Base-by-base conservation (phyloP, 176 grass and related monocot genomes). In the Bolboschoenus planiculmis region DNA sequence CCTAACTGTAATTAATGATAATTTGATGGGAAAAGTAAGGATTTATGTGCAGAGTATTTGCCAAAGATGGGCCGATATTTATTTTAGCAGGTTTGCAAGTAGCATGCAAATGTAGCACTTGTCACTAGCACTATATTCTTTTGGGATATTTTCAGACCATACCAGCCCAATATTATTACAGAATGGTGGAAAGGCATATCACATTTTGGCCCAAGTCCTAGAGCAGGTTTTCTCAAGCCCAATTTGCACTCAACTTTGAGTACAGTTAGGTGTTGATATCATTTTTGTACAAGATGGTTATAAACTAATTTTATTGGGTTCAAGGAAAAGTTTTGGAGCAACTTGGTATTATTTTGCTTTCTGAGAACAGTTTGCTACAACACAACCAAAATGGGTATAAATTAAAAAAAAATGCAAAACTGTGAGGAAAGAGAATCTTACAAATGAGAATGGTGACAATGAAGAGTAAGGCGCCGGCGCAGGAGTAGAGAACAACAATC, bases 401-500 rank as follows among this genome's bases (percentile, higher is more conserved):
- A n/a, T 21, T n/a, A n/a, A 73, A 21, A 73, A 44, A 10, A 86
- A 29, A 39, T 18, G 40, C 30, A 27, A 21, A 59, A 72, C 56
- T 11, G 6, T 78, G 50, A 37, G 4, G 43, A 40, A 68, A 46
- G 4, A 16, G 73, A 44, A 84, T 68, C 85, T 91, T 90, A 97
- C 95, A 44, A 23, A 94, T 84, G 63, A 98, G 92, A 78, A 98
- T 86, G 76, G 92, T 95, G 18, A 95, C 90, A 18, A 98, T 91
- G 84, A 90, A 93, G 26, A 98, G 77, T 26, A 98, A 86, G 84
- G 89, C 90, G 29, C 96, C 96, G 67, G 96, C 96, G 80, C 96
- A 98, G 2, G 92, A 91, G 77, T 98, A 98, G 47, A 98, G 87
- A 80, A 98, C 96, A 70, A 98, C 96, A 91, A 98, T 98, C 89